Conservation (phyloP, 305 asterid species). For the Fraxinus dipetala region DNA sequence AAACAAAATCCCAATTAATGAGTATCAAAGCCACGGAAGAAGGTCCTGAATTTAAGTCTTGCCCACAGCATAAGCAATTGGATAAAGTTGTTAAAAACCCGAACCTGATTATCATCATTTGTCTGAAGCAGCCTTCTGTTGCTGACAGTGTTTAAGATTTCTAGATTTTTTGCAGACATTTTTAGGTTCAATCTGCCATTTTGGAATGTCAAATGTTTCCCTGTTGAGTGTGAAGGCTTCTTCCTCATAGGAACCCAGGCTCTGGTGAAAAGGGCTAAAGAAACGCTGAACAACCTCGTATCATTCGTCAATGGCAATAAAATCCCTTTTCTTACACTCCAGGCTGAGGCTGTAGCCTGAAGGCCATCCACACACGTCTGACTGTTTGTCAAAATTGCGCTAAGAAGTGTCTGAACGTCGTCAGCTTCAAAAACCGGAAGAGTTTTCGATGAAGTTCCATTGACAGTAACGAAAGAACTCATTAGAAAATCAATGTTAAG, state of each 20-base stretch:
- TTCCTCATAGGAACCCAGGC: slow-evolving; percentile 55
- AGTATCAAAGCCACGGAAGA: not conserved
- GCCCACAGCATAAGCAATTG: not conserved
- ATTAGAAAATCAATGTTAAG: slow-evolving; percentile 50
- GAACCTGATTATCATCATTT: slow-evolving; percentile 8
- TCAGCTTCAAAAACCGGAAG: slow-evolving; percentile 44
- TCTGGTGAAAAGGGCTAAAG: slow-evolving; percentile 52
- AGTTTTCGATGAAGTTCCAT: slow-evolving; percentile 24
- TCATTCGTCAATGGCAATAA: slow-evolving; percentile 45
- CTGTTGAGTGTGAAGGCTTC: not conserved
- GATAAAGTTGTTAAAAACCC: not conserved
- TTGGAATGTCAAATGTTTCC: slow-evolving; percentile 21
- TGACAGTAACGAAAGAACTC: slow-evolving; percentile 22
- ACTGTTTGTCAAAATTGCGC: slow-evolving; percentile 65
- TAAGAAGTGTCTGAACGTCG: slow-evolving; percentile 54
- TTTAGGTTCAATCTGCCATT: slow-evolving; percentile 43
- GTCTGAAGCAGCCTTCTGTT: slow-evolving; percentile 47
- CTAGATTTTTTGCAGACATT: slow-evolving; percentile 35
- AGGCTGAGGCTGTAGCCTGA: slow-evolving; percentile 44
- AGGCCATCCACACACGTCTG: slow-evolving; percentile 70
- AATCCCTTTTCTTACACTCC: slow-evolving; percentile 49
- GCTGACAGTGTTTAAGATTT: slow-evolving; percentile 24
- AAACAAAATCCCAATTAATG: not conserved
- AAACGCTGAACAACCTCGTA: slow-evolving; percentile 58
- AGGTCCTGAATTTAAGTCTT: not conserved